These are phyloP conservation scores for Cyclotella distinguenda DNA, from an alignment of 108 stramenopile species.

Conservation along the genomic window DNA sequence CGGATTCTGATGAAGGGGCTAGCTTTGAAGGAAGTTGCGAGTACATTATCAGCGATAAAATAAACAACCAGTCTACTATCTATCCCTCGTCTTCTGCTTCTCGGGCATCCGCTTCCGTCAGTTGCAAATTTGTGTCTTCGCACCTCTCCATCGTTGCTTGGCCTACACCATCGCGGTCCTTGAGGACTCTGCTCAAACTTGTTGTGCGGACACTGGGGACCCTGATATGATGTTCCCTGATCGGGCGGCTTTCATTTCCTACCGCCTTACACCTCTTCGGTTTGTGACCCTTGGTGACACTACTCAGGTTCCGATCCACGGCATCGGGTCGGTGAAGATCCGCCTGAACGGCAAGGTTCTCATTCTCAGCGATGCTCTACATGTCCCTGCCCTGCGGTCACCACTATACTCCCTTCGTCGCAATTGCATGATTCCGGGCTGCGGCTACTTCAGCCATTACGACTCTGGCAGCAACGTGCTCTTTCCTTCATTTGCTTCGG, in stretches of 20 bases:
- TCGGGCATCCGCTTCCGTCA: no score
- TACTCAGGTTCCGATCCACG: not conserved
- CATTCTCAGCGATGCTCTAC: not conserved
- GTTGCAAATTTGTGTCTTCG: no score
- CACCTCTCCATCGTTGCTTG: no score
- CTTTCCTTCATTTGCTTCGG: not conserved
- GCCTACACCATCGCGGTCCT: no score
- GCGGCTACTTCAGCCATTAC: not conserved
- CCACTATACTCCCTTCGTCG: slow-evolving; percentile 8
- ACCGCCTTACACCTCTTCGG: no score
- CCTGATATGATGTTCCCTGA: slow-evolving; percentile 1
- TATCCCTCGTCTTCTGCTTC: no score
- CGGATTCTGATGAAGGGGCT: no score
- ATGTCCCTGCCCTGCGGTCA: slow-evolving; percentile 4
- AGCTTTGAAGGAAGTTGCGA: no score
- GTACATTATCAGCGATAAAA: no score
- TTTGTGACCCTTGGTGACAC: not conserved
- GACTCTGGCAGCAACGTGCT: not conserved
- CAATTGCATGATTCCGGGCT: not conserved
- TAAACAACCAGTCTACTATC: no score
- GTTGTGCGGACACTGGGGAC: not conserved
- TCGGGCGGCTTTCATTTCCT: not conserved
- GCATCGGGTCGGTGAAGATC: not conserved
- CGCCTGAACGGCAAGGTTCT: slow-evolving; percentile 12
- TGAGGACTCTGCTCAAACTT: no score